Evolutionary conservation across 768 basidiomycete species (phyloP).

Genomic region (Cyclocybe cylindracea): DNA sequence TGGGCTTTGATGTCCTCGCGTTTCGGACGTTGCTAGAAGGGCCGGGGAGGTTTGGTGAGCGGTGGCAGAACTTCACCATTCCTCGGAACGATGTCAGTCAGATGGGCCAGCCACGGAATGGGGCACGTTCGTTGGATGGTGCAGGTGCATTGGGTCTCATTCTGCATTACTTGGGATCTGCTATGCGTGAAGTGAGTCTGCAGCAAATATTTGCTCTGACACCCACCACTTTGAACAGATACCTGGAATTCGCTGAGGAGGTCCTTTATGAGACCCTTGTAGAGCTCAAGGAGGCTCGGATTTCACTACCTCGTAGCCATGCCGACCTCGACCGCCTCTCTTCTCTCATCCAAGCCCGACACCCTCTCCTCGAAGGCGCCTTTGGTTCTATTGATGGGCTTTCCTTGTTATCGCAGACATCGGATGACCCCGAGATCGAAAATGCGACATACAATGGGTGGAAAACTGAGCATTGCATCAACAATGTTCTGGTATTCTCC

Average conservation of each 20-base stretch:
- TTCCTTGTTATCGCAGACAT: conserved; percentile 30
- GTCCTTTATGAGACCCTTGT: too few relatives aligned
- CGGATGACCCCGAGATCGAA: conserved; percentile 39
- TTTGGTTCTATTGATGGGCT: conserved; percentile 46
- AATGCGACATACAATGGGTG: conserved; percentile 47
- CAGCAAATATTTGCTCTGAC: conserved; percentile 47
- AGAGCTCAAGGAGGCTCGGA: conserved; percentile 25
- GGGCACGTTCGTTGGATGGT: conserved; percentile 35
- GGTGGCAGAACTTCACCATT: conserved; percentile 28
- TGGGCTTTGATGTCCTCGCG: conserved; percentile 37
- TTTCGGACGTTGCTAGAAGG: conserved; percentile 33
- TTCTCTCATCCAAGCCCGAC: conserved; percentile 26
- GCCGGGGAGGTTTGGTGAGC: conserved; percentile 28
- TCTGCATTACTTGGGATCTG: conserved; percentile 43
- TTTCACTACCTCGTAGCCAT: conserved; percentile 22
- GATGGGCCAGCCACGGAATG: conserved; percentile 23
- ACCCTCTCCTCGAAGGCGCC: conserved; percentile 35
- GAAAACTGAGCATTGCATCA: conserved; percentile 40
- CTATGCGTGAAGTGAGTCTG: conserved; percentile 39
- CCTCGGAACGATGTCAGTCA: conserved; percentile 26
- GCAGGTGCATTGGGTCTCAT: conserved; percentile 41
- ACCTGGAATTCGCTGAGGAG: conserved; percentile 36
- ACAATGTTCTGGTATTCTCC: conserved; percentile 31
- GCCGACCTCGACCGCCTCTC: conserved; percentile 28
- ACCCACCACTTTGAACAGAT: conserved; percentile 34